These are phyloP conservation scores for Triticum turgidum DNA, from an alignment of 176 grass and related monocot genomes.

Conservation along the genomic window DNA sequence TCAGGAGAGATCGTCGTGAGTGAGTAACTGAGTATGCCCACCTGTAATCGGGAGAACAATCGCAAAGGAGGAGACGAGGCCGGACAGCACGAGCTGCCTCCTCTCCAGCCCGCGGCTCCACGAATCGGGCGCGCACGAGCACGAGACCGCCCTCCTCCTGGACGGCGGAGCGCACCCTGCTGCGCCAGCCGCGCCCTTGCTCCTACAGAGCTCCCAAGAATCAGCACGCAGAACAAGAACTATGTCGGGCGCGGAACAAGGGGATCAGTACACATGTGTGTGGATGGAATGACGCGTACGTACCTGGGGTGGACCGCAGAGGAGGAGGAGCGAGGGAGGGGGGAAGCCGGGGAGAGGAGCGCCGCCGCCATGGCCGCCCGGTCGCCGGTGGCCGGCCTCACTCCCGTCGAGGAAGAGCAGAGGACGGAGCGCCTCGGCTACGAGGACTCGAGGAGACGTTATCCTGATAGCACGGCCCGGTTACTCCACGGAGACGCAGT, in stretches of 20 bases:
- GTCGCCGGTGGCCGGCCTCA: neutral
- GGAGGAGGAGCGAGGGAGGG: constrained; percentile 17
- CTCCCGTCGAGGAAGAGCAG: constrained; percentile 2
- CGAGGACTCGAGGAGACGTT: too few relatives aligned
- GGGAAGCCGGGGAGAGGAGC: constrained; percentile 42
- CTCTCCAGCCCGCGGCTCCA: constrained; percentile 42
- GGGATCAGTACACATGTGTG: too few relatives aligned
- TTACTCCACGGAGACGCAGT: too few relatives aligned
- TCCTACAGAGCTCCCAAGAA: neutral
- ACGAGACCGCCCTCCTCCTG: constrained; percentile 32
- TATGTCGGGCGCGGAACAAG: neutral
- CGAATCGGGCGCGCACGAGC: constrained; percentile 24
- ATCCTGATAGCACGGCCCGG: too few relatives aligned
- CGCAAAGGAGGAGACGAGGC: constrained; percentile 50
- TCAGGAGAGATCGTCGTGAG: neutral
- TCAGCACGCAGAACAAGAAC: neutral
- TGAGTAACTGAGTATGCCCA: neutral
- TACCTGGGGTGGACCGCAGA: constrained; percentile 26
- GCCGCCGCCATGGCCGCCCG: constrained; percentile 28
- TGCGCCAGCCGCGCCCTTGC: neutral
- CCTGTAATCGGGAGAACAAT: constrained; percentile 50
- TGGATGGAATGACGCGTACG: neutral
- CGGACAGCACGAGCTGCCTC: constrained; percentile 65
- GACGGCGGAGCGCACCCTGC: neutral
- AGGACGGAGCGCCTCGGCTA: neutral